Base-by-base conservation (phyloP, 2,329 filamentous ascomycete species). In the Hymenoscyphus repandus region DNA sequence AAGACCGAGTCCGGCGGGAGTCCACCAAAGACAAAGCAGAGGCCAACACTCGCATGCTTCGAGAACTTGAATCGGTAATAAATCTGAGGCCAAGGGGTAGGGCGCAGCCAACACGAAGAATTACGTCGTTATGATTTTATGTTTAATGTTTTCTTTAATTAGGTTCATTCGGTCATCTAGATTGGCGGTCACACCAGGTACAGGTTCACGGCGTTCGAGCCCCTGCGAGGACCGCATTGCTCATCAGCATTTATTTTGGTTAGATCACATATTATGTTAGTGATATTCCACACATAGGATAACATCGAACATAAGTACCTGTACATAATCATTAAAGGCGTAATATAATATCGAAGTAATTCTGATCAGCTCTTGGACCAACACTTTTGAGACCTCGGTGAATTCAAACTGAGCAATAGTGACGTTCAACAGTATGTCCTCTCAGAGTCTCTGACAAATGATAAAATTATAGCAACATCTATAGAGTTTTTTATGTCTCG, bases 41-140 rank as follows among this genome's bases (percentile, higher is more conserved):
- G 55, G 86, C 89, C 10, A 95, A 83, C 56, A 88, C 84, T 39
- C 89, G 86, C 60, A 96, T 99, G 89, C 78, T 99, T 56, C 84
- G 86, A 56, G 93, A 99, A 70, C 76, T 99, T 52, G 90, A 96
- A 72, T 92, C 88, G 58, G 82, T 99, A 53, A 95, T 97, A 66
- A 81, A 79, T 59, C 70, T 80, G 59, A 68, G 76, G 52, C 74
- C 76, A 15, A 68, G 58, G 38, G 54, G 60, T 20, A 64, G 58
- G 50, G 58, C 58, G 32, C 57, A 58, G 42, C 48, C 51, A 9
- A 53, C 51, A 10, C 56, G 61, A 47, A 57, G 65, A 52, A 60
- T 66, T 32, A 66, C 65, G 57, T 66, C 64, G 57, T 59, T 67
- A 64, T 67, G 62, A 66, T 54, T 27, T 46, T 55, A 60, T 45